Conservation (phyloP, 2,329 filamentous ascomycete genomes). For the Neofusicoccum sp. region DNA sequence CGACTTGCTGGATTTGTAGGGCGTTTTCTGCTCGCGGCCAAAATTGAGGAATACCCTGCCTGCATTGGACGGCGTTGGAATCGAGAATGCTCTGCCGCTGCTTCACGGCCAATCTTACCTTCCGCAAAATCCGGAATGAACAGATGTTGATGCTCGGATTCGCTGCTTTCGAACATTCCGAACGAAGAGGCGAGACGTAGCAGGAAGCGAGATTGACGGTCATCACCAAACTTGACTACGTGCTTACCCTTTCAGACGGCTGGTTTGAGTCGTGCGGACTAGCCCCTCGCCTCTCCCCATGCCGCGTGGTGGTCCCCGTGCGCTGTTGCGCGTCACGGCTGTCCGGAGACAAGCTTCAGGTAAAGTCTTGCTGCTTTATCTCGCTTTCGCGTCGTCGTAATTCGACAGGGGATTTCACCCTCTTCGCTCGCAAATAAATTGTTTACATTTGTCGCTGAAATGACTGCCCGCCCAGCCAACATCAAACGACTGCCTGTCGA, state of each 20-base stretch:
- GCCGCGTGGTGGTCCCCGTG: not conserved
- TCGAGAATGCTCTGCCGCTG: not conserved
- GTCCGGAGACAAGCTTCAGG: not conserved
- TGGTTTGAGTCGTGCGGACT: not conserved
- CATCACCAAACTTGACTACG: not conserved
- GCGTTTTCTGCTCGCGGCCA: not conserved
- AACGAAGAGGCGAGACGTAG: not conserved
- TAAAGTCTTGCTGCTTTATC: not conserved
- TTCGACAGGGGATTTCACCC: too few species aligned
- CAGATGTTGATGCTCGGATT: not conserved
- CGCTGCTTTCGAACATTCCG: not conserved
- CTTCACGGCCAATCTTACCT: not conserved
- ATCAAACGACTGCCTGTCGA: not conserved
- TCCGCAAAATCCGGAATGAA: slow-evolving; percentile 14
- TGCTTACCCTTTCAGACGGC: not conserved
- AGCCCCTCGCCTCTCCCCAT: not conserved
- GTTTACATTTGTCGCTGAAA: not conserved
- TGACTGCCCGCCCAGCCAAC: not conserved
- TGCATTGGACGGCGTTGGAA: slow-evolving; percentile 19
- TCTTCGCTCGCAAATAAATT: not conserved
- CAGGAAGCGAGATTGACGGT: slow-evolving; percentile 11
- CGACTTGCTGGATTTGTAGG: slow-evolving; percentile 37
- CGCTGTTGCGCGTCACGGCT: not conserved
- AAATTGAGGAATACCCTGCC: slow-evolving; percentile 3
- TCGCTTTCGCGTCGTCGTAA: not conserved